Percentiles rank a stretch among this genome's conserved stretches.
Evolutionary conservation across 129 eudicot genomes (phyloP).

Genomic region (Logfia minima): DNA sequence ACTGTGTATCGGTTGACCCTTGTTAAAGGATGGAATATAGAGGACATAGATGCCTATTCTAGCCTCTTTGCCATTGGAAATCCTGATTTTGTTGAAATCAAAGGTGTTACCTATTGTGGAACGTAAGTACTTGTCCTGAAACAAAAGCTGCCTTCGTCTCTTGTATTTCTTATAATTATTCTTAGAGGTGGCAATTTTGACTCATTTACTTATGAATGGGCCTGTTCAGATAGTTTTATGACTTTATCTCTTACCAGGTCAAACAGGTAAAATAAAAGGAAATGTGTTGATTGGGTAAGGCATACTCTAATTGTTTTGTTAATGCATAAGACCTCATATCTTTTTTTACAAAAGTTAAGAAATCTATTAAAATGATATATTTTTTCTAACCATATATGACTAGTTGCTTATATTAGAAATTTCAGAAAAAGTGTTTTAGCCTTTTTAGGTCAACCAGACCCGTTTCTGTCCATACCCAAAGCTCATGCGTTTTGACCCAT

Average conservation of each 20-base stretch:
- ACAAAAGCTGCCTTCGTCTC: background rate
- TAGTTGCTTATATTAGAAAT: background rate
- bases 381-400: background rate
- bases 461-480: background rate
- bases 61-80: slow-evolving; percentile 67
- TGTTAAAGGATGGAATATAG: slow-evolving; percentile 98
- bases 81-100: slow-evolving; percentile 95
- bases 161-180: background rate
- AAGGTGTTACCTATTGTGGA: slow-evolving; percentile 99
- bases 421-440: background rate
- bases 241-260: background rate
- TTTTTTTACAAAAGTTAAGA: background rate
- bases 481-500: background rate
- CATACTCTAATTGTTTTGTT: background rate
- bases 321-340: background rate
- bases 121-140: slow-evolving; percentile 55
- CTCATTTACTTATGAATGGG: slow-evolving; percentile 4
- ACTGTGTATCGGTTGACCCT: slow-evolving; percentile 95
- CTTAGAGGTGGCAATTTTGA: background rate
- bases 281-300: background rate
- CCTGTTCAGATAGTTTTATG: background rate
- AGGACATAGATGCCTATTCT: slow-evolving; percentile 88
- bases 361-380: background rate
- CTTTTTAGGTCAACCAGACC: background rate
- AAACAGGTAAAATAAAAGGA: background rate